phyloP scores from a whole-genome alignment of 176 grass and related monocot genomes.

The Bolboschoenus planiculmis region DNA sequence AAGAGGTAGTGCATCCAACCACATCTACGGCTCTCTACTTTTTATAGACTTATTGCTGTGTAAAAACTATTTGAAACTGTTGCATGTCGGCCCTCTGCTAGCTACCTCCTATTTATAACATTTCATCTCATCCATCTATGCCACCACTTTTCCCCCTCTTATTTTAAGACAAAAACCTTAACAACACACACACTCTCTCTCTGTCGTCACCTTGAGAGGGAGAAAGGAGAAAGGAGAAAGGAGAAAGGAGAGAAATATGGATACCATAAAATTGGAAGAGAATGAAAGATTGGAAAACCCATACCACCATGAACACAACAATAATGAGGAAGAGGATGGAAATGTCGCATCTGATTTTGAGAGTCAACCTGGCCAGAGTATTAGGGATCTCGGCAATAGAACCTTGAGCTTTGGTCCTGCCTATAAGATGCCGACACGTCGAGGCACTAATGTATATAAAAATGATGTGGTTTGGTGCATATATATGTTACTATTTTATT shows the following conservation, averaged over 20 bases:
- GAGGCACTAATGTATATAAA: background rate
- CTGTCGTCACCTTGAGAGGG: background rate
- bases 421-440: constrained; percentile 49
- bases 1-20: background rate
- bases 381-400: background rate
- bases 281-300: background rate
- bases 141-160: background rate
- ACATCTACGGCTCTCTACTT: background rate
- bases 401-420: constrained; percentile 43
- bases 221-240: background rate
- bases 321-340: background rate
- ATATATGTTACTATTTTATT: background rate
- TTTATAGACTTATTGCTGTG: background rate
- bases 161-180: background rate
- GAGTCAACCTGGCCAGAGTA: background rate
- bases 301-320: background rate
- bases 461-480: background rate
- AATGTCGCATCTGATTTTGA: background rate
- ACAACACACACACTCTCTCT: background rate
- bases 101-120: background rate
- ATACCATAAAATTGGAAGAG: background rate
- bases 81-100: background rate
- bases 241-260: background rate
- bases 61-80: background rate
- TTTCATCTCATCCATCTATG: background rate